A percentile compares a stretch with the other conserved stretches of the same genome.
Evolutionary conservation across 257 asterid genomes (phyloP).

Genomic region (Paulownia fortunei): DNA sequence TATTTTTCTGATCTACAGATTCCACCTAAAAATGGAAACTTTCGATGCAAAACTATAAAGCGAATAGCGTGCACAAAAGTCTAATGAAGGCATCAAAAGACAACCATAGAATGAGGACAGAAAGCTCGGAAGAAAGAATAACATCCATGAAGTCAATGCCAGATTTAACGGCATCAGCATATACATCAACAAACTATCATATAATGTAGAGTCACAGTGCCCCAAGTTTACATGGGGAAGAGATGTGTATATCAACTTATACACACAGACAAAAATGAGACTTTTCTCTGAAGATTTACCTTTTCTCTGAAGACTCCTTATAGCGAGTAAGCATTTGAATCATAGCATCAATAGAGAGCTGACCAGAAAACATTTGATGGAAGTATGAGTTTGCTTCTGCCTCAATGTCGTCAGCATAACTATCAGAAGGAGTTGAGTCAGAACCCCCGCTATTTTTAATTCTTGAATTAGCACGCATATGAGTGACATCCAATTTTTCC

Average conservation of each 20-base stretch:
- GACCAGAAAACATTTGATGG: conserved; percentile 89
- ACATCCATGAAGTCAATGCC: neutral
- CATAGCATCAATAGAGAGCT: conserved; percentile 68
- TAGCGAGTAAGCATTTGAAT: conserved; percentile 85
- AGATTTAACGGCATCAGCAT: conserved; percentile 5
- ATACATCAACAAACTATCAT: conserved; percentile 16
- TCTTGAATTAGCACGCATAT: conserved; percentile 60
- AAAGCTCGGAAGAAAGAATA: neutral
- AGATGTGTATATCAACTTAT: neutral
- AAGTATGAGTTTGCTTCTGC: conserved; percentile 80
- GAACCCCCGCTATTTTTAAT: conserved; percentile 56
- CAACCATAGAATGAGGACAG: neutral
- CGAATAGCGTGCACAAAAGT: neutral
- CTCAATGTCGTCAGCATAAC: conserved; percentile 79
- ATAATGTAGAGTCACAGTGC: neutral
- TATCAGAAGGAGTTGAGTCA: conserved; percentile 61
- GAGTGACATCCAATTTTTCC: conserved; percentile 66
- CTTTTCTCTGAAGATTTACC: conserved; percentile 48
- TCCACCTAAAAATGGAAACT: conserved; percentile 8
- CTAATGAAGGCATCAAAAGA: neutral
- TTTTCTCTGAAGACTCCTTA: conserved; percentile 80
- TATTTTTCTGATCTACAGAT: neutral
- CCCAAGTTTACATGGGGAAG: neutral
- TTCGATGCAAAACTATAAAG: neutral
- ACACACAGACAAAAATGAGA: neutral